Evolutionary conservation across 1,139 yeast genomes (phyloP).

Genomic region (Casaregolazyma lundiana): DNA sequence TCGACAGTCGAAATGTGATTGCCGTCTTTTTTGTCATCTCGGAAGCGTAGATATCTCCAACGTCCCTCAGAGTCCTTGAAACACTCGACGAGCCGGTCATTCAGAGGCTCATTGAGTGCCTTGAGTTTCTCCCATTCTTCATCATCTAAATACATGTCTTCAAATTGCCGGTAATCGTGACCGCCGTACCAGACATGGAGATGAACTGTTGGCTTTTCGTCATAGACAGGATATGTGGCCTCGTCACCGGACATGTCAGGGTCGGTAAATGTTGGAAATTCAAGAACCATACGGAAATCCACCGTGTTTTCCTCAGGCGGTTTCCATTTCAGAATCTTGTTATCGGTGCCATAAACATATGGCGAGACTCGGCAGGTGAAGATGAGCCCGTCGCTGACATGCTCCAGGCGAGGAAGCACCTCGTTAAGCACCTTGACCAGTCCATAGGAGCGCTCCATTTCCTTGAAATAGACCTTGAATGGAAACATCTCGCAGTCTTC

Average conservation of each 20-base stretch:
- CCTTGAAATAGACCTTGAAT: conserved; percentile 77
- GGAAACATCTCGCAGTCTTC: conserved; percentile 74
- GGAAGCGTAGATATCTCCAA: conserved; percentile 83
- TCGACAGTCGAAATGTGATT: conserved; percentile 78
- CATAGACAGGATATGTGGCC: conserved; percentile 69
- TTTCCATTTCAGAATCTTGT: conserved; percentile 79
- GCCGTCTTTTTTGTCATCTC: conserved; percentile 89
- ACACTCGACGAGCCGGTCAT: conserved; percentile 89
- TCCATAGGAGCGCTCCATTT: conserved; percentile 80
- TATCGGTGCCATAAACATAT: conserved; percentile 84
- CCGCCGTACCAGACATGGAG: conserved; percentile 81
- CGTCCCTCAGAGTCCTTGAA: conserved; percentile 53
- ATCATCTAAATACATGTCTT: conserved; percentile 56
- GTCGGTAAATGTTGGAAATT: conserved; percentile 63
- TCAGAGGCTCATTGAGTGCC: conserved; percentile 67
- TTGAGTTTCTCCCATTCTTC: conserved; percentile 82
- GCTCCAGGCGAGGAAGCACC: conserved; percentile 65
- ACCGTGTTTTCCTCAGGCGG: conserved; percentile 93
- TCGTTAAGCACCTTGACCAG: conserved; percentile 71
- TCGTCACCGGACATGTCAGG: conserved; percentile 58
- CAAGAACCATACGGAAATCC: conserved; percentile 72
- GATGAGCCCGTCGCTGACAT: conserved; percentile 89
- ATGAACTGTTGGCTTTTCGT: conserved; percentile 63
- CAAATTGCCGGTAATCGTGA: conserved; percentile 59
- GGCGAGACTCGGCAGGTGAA: conserved; percentile 90